Conservation (phyloP, 2,329 filamentous ascomycete species). For the Phyllosticta citribraziliensis region DNA sequence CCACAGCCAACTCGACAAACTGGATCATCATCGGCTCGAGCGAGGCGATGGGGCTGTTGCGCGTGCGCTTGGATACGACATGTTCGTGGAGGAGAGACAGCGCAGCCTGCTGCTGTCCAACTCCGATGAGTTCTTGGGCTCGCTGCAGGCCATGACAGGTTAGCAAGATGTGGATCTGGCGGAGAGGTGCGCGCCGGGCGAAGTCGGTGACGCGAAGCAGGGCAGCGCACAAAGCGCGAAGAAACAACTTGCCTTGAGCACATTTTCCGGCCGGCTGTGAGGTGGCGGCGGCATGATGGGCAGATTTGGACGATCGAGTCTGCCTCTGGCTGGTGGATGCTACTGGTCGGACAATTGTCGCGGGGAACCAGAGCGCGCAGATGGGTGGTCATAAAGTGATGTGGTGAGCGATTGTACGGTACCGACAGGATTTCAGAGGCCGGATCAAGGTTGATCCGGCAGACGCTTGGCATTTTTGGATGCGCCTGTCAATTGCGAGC, state of each 20-base stretch:
- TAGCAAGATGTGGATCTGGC: slow-evolving; percentile 5
- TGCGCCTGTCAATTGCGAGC: too few relatives aligned
- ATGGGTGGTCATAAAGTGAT: not conserved
- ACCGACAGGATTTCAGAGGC: not conserved
- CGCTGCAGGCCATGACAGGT: slow-evolving; percentile 40
- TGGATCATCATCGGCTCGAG: slow-evolving; percentile 98
- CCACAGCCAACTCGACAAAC: slow-evolving; percentile 91
- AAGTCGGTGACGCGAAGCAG: slow-evolving; percentile 15
- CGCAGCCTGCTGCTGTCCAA: slow-evolving; percentile 85
- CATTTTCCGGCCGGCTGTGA: slow-evolving; percentile 98
- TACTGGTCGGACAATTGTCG: slow-evolving; percentile 5
- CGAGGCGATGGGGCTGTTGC: slow-evolving; percentile 91
- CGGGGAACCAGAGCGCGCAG: slow-evolving; percentile 10
- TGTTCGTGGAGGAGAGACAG: slow-evolving; percentile 96
- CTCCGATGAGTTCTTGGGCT: slow-evolving; percentile 96
- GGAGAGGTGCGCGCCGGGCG: not conserved
- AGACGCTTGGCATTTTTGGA: too few relatives aligned
- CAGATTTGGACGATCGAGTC: slow-evolving; percentile 14
- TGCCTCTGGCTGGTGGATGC: slow-evolving; percentile 11
- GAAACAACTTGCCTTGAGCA: slow-evolving; percentile 55
- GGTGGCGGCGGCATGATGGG: slow-evolving; percentile 81
- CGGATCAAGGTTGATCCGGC: not conserved
- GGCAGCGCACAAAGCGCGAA: slow-evolving; percentile 9
- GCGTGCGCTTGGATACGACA: slow-evolving; percentile 95
- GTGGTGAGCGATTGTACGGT: not conserved